Conservation (phyloP, 768 basidiomycete species). For the Lactarius quietus region DNA sequence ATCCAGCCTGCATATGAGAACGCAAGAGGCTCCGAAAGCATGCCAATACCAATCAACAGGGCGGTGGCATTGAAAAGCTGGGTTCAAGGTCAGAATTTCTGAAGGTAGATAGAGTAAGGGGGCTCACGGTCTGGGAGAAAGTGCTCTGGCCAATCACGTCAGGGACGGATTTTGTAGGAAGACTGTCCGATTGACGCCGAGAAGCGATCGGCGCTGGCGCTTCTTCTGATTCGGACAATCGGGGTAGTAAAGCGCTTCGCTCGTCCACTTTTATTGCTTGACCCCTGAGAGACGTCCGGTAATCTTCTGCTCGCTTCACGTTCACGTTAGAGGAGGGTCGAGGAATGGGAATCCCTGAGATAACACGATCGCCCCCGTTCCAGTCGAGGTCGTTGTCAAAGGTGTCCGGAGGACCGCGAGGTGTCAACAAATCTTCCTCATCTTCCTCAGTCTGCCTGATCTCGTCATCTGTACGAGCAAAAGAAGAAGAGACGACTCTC, state of each 20-base stretch:
- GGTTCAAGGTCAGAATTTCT: not conserved
- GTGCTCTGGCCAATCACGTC: slow-evolving; percentile 24
- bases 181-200: not conserved
- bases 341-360: slow-evolving; percentile 6
- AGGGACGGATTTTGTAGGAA: not conserved
- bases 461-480: slow-evolving; percentile 5
- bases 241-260: slow-evolving; percentile 15
- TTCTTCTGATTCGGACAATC: slow-evolving; percentile 9
- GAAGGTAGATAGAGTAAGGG: not conserved
- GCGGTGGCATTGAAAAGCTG: slow-evolving; percentile 90
- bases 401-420: not conserved
- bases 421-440: slow-evolving; percentile 13
- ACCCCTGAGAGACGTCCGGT: not conserved
- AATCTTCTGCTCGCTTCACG: not conserved
- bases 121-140: slow-evolving; percentile 28
- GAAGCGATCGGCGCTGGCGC: not conserved
- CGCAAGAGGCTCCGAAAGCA: slow-evolving; percentile 86
- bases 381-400: slow-evolving; percentile 4
- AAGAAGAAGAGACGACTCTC: slow-evolving; percentile 11
- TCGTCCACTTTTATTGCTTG: slow-evolving; percentile 1
- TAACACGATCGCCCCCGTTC: slow-evolving; percentile 8
- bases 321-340: not conserved
- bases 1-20: slow-evolving; percentile 93
- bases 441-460: slow-evolving; percentile 2
- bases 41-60: slow-evolving; percentile 82